phyloP scores from a whole-genome alignment of 1,139 yeast genomes.

The Diutina rugosa region DNA sequence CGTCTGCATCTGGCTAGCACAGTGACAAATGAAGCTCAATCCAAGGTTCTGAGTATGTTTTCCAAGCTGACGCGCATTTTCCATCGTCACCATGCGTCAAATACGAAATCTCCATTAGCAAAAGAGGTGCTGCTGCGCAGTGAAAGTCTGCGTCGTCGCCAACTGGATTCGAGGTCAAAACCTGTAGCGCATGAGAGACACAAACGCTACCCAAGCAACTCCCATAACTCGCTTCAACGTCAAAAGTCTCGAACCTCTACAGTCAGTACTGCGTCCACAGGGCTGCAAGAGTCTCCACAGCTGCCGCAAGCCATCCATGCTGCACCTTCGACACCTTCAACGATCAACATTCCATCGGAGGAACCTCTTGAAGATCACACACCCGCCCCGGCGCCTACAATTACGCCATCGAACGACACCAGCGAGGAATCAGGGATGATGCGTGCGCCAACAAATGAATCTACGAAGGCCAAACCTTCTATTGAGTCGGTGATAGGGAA shows the following conservation, averaged over 20 bases:
- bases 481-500: slow-evolving; percentile 4
- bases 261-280: neutral
- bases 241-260: neutral
- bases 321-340: neutral
- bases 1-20: neutral
- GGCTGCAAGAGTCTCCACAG: neutral
- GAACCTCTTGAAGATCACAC: neutral
- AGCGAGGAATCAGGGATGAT: neutral
- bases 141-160: neutral
- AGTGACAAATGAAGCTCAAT: neutral
- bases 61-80: slow-evolving; percentile 1
- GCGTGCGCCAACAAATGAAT: slow-evolving; percentile 8
- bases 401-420: neutral
- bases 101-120: neutral
- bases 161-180: neutral
- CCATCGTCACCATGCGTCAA: neutral
- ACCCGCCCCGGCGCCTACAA: neutral
- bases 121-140: neutral
- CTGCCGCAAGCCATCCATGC: neutral
- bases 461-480: neutral
- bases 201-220: neutral
- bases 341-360: neutral
- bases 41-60: neutral
- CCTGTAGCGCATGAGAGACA: neutral
- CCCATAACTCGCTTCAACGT: neutral